Percentiles rank a stretch among this genome's conserved stretches.
These are phyloP conservation scores for Phialophora verrucosa DNA, from an alignment of 2,329 filamentous ascomycete genomes.

Conservation along the genomic window DNA sequence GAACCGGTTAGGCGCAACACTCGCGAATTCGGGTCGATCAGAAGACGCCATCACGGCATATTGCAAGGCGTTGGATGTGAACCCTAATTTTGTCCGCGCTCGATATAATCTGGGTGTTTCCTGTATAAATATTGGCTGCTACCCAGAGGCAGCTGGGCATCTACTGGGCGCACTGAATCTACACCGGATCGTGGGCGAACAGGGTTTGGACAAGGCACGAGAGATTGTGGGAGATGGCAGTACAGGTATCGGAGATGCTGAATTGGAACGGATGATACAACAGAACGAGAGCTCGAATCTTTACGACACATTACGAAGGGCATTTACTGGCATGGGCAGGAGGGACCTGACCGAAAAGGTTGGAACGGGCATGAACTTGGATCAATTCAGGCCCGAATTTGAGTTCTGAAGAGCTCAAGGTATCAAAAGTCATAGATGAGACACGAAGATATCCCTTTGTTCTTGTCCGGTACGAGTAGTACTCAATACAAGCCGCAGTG, in stretches of 20 bases:
- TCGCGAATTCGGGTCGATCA: conserved; percentile 89
- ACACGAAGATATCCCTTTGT: background rate
- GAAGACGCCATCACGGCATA: conserved; percentile 98
- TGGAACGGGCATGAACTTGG: conserved; percentile 86
- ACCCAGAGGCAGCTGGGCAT: conserved; percentile 89
- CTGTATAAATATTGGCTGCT: conserved; percentile 97
- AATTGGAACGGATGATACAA: conserved; percentile 83
- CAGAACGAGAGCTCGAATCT: conserved; percentile 97
- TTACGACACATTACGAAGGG: conserved; percentile 89
- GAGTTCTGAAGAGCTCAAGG: conserved; percentile 66
- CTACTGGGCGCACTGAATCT: conserved; percentile 89
- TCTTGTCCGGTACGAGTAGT: background rate
- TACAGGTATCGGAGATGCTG: conserved; percentile 66
- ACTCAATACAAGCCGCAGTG: background rate
- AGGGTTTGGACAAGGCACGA: conserved; percentile 79
- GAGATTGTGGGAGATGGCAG: conserved; percentile 72
- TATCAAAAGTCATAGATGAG: conserved; percentile 7
- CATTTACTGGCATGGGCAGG: conserved; percentile 96
- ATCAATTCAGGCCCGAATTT: conserved; percentile 86
- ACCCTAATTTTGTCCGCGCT: conserved; percentile 95
- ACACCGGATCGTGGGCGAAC: conserved; percentile 91
- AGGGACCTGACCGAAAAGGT: conserved; percentile 87
- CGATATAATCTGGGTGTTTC: conserved; percentile 95
- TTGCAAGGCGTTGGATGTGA: conserved; percentile 84
- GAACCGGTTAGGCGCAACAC: conserved; percentile 94